A percentile compares a stretch with the other conserved stretches of the same genome.
These are phyloP conservation scores for Penicillium daleae DNA, from an alignment of 495 filamentous ascomycete genomes.

Conservation along the genomic window DNA sequence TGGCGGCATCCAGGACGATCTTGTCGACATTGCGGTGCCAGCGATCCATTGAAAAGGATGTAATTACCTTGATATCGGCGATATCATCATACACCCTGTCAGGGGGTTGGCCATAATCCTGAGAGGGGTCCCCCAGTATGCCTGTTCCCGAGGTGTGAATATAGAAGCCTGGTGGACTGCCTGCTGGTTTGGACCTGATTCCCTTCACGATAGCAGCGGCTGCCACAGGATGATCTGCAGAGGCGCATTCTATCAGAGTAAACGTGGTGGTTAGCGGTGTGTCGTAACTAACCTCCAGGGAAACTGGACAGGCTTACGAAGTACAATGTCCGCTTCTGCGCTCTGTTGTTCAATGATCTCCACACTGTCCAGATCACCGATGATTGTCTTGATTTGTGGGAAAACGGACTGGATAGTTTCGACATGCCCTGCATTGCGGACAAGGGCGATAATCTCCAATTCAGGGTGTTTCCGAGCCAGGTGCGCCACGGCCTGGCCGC, in stretches of 20 bases:
- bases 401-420: background rate
- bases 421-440: background rate
- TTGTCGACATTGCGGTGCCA: background rate
- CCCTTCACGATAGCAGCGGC: background rate
- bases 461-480: background rate
- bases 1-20: background rate
- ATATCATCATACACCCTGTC: background rate
- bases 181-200: too few species aligned
- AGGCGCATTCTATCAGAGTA: background rate
- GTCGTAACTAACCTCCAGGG: background rate
- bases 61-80: too few species aligned
- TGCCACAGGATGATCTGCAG: background rate
- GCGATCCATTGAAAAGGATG: background rate
- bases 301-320: background rate
- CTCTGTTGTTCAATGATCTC: background rate
- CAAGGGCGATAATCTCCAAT: background rate
- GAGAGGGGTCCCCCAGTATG: background rate
- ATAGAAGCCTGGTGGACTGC: too few species aligned
- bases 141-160: background rate
- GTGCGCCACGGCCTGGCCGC: background rate
- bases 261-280: background rate
- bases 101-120: background rate
- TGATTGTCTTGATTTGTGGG: background rate
- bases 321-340: background rate
- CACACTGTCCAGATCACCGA: background rate